These are phyloP conservation scores for Hanseniaspora valbyensis DNA, from an alignment of 805 yeast genomes.

Conservation along the genomic window DNA sequence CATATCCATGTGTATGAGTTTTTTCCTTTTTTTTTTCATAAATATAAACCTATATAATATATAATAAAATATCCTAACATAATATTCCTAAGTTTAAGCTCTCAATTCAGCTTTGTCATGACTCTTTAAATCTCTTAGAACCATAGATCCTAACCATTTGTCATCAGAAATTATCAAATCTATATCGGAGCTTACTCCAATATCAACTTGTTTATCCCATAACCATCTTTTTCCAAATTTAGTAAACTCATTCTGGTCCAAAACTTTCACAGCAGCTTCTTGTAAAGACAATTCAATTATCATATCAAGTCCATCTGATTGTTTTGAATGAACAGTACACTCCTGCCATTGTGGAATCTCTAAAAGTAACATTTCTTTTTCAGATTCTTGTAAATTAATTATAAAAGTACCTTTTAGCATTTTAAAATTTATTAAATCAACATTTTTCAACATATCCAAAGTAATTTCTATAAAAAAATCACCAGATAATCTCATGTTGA, in stretches of 20 bases:
- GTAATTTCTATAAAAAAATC: conserved; percentile 10
- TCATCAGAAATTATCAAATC: conserved; percentile 13
- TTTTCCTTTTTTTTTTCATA: too few species aligned
- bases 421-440: conserved; percentile 11
- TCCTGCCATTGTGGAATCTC: conserved; percentile 13
- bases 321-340: not conserved
- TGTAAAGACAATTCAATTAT: not conserved
- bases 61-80: not conserved
- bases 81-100: not conserved
- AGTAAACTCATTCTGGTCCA: conserved; percentile 10
- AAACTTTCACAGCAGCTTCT: conserved; percentile 11
- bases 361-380: conserved; percentile 3
- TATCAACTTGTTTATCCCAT: conserved; percentile 6
- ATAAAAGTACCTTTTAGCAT: conserved; percentile 10
- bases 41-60: not conserved
- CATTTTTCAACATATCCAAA: conserved; percentile 9
- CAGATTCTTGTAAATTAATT: conserved; percentile 2
- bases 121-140: conserved; percentile 3
- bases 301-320: conserved; percentile 6
- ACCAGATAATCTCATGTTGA: conserved; percentile 5
- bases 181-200: not conserved
- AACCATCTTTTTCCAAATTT: conserved; percentile 13
- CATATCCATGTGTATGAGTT: too few species aligned
- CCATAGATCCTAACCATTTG: conserved; percentile 14
- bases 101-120: conserved; percentile 2